These are phyloP conservation scores for Colletotrichum incanum DNA, from an alignment of 2,329 filamentous ascomycete species.

Conservation along the genomic window DNA sequence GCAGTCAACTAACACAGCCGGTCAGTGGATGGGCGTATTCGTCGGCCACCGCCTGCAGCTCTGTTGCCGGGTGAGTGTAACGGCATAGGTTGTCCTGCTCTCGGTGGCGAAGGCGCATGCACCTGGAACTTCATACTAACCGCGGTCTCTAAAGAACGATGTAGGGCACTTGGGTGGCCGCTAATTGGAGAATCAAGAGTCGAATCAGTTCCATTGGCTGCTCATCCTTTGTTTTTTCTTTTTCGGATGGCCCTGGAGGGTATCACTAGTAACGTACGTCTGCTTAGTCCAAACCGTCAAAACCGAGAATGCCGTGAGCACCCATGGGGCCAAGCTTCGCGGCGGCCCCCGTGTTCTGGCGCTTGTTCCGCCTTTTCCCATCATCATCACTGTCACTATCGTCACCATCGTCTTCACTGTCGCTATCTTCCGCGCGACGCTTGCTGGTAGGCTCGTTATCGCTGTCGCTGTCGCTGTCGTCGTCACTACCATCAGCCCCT, in stretches of 20 bases:
- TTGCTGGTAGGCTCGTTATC: slow-evolving; percentile 63
- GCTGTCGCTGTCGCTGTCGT: slow-evolving; percentile 54
- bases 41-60: neutral
- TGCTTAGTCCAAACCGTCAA: slow-evolving; percentile 62
- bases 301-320: slow-evolving; percentile 66
- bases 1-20: slow-evolving; percentile 6
- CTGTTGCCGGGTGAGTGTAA: too few relatives aligned
- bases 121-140: neutral
- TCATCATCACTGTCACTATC: slow-evolving; percentile 62
- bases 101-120: neutral
- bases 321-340: slow-evolving; percentile 65
- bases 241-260: slow-evolving; percentile 28
- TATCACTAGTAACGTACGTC: slow-evolving; percentile 37
- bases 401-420: slow-evolving; percentile 61
- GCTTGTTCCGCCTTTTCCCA: slow-evolving; percentile 64
- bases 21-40: neutral
- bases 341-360: slow-evolving; percentile 59
- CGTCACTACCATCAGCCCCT: slow-evolving; percentile 65
- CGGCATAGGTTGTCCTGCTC: neutral
- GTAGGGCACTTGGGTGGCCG: neutral
- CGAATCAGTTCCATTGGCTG: slow-evolving; percentile 27
- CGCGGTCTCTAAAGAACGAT: neutral
- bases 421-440: slow-evolving; percentile 62
- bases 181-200: neutral
- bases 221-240: slow-evolving; percentile 22